Base-by-base conservation (phyloP, 306 rosid genomes). In the Crataegus laevigata region DNA sequence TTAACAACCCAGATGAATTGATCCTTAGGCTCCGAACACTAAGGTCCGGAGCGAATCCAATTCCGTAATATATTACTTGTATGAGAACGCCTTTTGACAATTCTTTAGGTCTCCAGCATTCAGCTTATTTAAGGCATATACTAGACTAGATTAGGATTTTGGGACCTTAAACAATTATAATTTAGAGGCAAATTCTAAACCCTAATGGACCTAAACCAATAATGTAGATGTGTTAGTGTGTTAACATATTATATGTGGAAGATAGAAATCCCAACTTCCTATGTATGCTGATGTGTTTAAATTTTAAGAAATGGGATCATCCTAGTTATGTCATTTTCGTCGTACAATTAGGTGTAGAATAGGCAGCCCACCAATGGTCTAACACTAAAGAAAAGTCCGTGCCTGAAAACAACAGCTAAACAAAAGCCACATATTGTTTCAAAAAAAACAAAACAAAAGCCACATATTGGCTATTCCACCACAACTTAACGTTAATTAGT, bases 271-370 rank as follows among this genome's bases (percentile, higher is more conserved):
- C 58, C 9, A 52, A 19, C 22, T 52, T 19, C 58, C 24, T 19
- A 19, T 40, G 12, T 40, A 18, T 19, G 58, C 24, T 8, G 22
- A 52, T 19, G 62, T 57, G 62, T 57, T 22, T 57, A 22, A 9
- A 52, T 4, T 47, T 47, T 12, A 61, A 61, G n/a, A 61, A 28
- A 25, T 28, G 66, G 66, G 34, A 61, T 26, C 11, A 28, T 38
- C 8, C 47, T 42, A 17, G 58, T 68, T 24, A 43, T 3, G 72
- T 65, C 69, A 19, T 15, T 65, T 10, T 65, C 50, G 4, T 65
- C 61, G 43, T 69, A 62, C 60, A 63, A 73, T 75, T 82, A 43
- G 75, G 77, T 69, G 11, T 6, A 21, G 1, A 61, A 61, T 18
- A 18, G 42, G 69, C 17, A 76, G 67, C 81, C 74, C 75, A 50